Evolutionary conservation across 768 basidiomycete genomes (phyloP), one percentile per base, ranked within the genome.

Genomic region (Tylopilus sp.): DNA sequence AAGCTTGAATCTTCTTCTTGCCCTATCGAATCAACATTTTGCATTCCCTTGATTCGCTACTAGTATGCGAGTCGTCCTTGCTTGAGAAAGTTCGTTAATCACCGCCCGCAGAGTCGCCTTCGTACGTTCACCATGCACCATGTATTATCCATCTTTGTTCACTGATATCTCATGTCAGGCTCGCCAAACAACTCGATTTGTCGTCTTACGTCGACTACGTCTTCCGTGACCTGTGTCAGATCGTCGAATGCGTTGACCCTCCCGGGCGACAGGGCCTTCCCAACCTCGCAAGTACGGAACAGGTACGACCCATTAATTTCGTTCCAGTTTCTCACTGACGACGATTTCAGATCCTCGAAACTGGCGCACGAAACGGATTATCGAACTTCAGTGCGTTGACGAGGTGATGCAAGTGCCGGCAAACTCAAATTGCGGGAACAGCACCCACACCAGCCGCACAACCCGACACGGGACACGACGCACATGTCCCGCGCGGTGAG

Each of bases 21-120:
- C 14, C 1, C 31, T 83, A 87, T 26, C 78, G 92, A n/a, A 95
- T 98, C 61, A 97, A 97, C 69, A 86, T 96, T 55, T 75, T 97
- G 0, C 92, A 96, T 68, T 85, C 94, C 65, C 81, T 98, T 38
- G 93, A 96, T 69, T 85, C 88, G 1, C 78, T 97, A n/a, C n/a
- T n/a, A n/a, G n/a, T n/a, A 13, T 93, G 89, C 68, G 90, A 92
- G 63, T 79, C 84, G 0, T 90, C 83, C 29, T 75, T 89, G 4
- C 75, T 87, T 30, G 82, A 83, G 44, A 86, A 83, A 60, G 80
- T 85, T 1, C 79, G 80, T 45, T 64, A 66, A 42, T 56, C 55
- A 38, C 74, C 79, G 1, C 53, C 55, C 13, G 26, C 46, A 3
- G 55, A 67, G 34, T 52, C 62, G 1, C 57, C 68, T 10, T 59